phyloP scores from a whole-genome alignment of 805 yeast species.

The Torulaspora delbrueckii region DNA sequence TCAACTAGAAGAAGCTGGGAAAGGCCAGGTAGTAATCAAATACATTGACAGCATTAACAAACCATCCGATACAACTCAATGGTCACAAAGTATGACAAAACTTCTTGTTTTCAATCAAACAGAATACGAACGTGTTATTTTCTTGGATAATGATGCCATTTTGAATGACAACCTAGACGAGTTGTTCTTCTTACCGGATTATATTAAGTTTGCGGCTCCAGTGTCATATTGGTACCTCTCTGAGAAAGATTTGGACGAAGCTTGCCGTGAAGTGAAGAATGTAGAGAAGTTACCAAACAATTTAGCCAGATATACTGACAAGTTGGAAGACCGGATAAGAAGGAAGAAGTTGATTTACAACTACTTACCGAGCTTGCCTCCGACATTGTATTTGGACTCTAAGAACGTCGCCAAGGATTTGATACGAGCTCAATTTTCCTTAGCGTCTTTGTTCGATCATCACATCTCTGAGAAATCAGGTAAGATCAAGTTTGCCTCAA shows the following conservation, averaged over 20 bases:
- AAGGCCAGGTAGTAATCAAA: conserved; percentile 28
- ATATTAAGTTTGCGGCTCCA: conserved; percentile 43
- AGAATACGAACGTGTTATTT: conserved; percentile 50
- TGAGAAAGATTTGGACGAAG: conserved; percentile 23
- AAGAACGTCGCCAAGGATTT: conserved; percentile 31
- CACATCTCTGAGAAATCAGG: conserved; percentile 20
- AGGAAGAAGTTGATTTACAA: conserved; percentile 35
- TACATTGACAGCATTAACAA: conserved; percentile 21
- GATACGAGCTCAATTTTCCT: conserved; percentile 24
- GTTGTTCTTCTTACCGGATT: conserved; percentile 46
- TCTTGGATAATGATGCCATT: conserved; percentile 54
- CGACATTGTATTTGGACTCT: conserved; percentile 22
- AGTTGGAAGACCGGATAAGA: conserved; percentile 19
- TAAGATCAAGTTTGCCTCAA: conserved; percentile 37
- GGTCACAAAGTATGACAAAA: conserved; percentile 54
- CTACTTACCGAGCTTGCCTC: conserved; percentile 37
- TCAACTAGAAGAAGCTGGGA: conserved; percentile 10
- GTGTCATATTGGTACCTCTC: conserved; percentile 40
- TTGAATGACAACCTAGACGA: conserved; percentile 44
- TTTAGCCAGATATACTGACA: conserved; percentile 24
- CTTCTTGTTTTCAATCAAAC: conserved; percentile 46
- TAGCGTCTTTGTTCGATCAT: conserved; percentile 24
- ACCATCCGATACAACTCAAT: conserved; percentile 34
- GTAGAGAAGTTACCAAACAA: conserved; percentile 21
- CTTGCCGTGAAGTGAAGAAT: conserved; percentile 17